Percentiles rank a stretch among this genome's conserved stretches.
phyloP scores from a whole-genome alignment of 192 early-diverging fungal genomes.

The Linnemannia hyalina region DNA sequence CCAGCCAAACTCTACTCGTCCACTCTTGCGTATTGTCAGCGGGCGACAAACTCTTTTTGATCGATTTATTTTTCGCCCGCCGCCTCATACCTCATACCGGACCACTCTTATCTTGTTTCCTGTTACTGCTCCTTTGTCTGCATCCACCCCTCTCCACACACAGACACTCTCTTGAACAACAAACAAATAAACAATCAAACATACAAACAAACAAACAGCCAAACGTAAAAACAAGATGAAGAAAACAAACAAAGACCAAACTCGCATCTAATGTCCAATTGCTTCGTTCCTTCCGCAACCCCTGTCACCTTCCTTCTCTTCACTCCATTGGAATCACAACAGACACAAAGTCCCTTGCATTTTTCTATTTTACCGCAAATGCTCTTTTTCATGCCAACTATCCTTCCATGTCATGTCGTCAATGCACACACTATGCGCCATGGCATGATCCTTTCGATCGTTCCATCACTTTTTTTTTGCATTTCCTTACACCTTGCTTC shows the following conservation, averaged over 20 bases:
- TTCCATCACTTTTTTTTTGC: neutral
- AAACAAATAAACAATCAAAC: neutral
- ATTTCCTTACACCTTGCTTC: neutral
- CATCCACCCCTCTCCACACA: neutral
- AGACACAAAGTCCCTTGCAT: neutral
- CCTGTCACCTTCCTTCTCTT: neutral
- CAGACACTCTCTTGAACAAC: neutral
- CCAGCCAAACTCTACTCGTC: no score
- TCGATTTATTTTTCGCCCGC: no score
- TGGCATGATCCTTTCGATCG: neutral
- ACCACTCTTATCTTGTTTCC: neutral
- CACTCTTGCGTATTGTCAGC: no score
- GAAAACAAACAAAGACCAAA: neutral
- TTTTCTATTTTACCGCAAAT: neutral
- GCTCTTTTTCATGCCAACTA: no score
- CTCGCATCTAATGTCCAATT: neutral
- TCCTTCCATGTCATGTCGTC: no score
- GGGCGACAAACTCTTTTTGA: no score
- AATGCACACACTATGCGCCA: no score
- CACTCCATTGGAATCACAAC: neutral
- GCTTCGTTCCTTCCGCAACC: neutral
- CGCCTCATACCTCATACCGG: no score
- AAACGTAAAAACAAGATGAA: slow-evolving; percentile 9
- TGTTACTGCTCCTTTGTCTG: neutral
- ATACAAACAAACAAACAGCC: neutral